Percentiles rank a stretch among this genome's conserved stretches.
phyloP scores from a whole-genome alignment of 106 monocot species.

The Apostasia shenzhenica region DNA sequence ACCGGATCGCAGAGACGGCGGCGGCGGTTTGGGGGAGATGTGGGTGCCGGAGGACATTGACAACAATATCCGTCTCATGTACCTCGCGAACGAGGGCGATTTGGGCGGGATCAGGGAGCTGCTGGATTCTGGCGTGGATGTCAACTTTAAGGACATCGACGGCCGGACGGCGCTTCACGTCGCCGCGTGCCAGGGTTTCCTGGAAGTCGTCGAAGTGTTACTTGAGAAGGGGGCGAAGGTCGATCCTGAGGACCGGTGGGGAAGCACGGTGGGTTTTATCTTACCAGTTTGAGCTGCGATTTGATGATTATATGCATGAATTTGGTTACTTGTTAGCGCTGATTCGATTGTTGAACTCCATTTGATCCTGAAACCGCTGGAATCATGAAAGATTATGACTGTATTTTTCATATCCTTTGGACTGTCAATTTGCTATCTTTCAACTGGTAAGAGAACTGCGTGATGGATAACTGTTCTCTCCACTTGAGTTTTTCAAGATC shows the following conservation, averaged over 20 bases:
- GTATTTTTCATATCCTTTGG: no score
- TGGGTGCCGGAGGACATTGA: conserved; percentile 21
- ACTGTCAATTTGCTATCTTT: no score
- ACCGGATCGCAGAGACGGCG: conserved; percentile 17
- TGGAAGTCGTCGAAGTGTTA: conserved; percentile 54
- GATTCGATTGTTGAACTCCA: not conserved
- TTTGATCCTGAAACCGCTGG: not conserved
- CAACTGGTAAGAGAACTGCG: no score
- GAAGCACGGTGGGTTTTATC: conserved; percentile 59
- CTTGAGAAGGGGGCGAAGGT: conserved; percentile 54
- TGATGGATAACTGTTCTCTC: no score
- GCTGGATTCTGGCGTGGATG: conserved; percentile 43
- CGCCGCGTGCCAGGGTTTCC: conserved; percentile 73
- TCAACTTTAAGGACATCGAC: conserved; percentile 66
- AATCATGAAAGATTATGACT: no score
- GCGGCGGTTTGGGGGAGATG: not conserved
- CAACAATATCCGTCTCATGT: conserved; percentile 56
- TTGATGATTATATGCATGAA: not conserved
- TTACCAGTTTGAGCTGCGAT: not conserved
- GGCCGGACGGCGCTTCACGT: conserved; percentile 84
- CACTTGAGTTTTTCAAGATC: no score
- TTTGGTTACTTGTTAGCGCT: not conserved
- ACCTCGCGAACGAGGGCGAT: conserved; percentile 70
- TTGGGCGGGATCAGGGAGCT: conserved; percentile 63
- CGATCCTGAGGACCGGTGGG: conserved; percentile 70